Conservation (phyloP, 2,329 filamentous ascomycete species). For the Parafenestella ontariensis region DNA sequence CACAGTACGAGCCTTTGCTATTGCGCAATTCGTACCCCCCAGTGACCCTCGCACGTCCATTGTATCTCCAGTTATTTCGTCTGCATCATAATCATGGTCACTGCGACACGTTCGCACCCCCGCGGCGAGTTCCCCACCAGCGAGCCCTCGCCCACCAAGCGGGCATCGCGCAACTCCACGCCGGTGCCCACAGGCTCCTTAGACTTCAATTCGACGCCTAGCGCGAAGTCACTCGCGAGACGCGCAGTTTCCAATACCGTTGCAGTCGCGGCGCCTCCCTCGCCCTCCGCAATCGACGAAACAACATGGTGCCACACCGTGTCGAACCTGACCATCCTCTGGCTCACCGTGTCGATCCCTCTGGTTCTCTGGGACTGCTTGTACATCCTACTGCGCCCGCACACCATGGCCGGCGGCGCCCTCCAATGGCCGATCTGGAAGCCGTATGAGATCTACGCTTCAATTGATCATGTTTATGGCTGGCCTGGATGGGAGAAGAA, state of each 20-base stretch:
- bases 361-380: conserved; percentile 81
- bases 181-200: conserved; percentile 34
- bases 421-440: conserved; percentile 75
- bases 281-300: conserved; percentile 29
- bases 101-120: conserved; percentile 50
- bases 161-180: conserved; percentile 39
- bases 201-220: conserved; percentile 24
- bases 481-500: conserved; percentile 70
- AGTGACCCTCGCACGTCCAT: neutral
- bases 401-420: conserved; percentile 79
- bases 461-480: conserved; percentile 82
- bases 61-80: neutral
- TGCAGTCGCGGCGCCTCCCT: conserved; percentile 19
- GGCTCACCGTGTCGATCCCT: conserved; percentile 77
- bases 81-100: conserved; percentile 41
- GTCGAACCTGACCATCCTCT: conserved; percentile 67
- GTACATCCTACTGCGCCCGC: conserved; percentile 81
- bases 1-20: neutral
- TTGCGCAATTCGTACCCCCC: neutral
- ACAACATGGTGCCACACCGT: conserved; percentile 65
- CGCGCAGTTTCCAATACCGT: conserved; percentile 34
- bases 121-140: conserved; percentile 43
- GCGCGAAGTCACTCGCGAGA: conserved; percentile 25
- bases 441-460: conserved; percentile 82
- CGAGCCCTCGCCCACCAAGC: conserved; percentile 47